Conservation (phyloP, 2,329 filamentous ascomycete species). For the Phoma sp. region DNA sequence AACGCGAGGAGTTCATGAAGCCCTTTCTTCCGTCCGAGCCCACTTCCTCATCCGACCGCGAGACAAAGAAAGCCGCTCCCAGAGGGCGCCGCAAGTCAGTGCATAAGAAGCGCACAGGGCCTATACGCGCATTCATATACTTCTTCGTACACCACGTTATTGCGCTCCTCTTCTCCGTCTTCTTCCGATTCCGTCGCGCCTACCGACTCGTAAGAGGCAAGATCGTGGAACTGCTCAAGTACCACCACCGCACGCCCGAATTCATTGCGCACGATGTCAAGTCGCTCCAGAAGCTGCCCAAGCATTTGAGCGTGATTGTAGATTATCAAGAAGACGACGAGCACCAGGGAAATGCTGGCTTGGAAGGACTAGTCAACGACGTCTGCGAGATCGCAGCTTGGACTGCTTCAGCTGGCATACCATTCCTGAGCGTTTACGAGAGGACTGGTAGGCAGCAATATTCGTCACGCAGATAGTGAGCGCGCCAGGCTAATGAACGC, state of each 20-base stretch:
- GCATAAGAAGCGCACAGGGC: conserved; percentile 56
- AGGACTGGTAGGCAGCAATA: conserved; percentile 71
- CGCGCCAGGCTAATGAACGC: conserved; percentile 2
- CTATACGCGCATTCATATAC: conserved; percentile 68
- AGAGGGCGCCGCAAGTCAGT: conserved; percentile 28
- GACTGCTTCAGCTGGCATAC: conserved; percentile 89
- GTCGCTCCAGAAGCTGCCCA: conserved; percentile 73
- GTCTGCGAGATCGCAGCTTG: conserved; percentile 90
- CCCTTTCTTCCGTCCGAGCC: conserved; percentile 59
- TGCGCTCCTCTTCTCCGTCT: conserved; percentile 85
- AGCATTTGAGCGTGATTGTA: conserved; percentile 87
- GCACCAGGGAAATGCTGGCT: conserved; percentile 68
- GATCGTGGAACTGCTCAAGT: conserved; percentile 81
- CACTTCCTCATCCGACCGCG: conserved; percentile 25
- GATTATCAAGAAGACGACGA: conserved; percentile 70
- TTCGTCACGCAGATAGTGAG: too few species aligned
- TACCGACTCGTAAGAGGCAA: conserved; percentile 81
- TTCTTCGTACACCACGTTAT: conserved; percentile 71
- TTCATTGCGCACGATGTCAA: conserved; percentile 88
- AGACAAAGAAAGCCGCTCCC: conserved; percentile 16
- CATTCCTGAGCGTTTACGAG: conserved; percentile 88
- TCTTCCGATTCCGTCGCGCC: conserved; percentile 79
- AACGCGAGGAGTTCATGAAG: conserved; percentile 59
- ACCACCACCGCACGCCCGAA: conserved; percentile 94
- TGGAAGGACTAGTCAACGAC: conserved; percentile 87